These are phyloP conservation scores for Steccherinum ochraceum DNA, from an alignment of 768 basidiomycete genomes.

Conservation along the genomic window DNA sequence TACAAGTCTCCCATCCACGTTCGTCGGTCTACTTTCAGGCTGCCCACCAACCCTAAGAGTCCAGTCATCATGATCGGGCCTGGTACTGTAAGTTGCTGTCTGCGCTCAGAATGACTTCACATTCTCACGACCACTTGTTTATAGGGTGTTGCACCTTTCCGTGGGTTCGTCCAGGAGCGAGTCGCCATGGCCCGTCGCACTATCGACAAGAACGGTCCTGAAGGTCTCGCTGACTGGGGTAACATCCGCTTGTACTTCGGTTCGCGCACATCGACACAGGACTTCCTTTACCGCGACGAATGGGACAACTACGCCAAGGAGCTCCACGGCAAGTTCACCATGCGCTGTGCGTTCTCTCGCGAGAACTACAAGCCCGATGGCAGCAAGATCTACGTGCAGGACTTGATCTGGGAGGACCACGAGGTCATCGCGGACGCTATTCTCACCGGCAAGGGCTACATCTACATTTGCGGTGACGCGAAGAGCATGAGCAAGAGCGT, in stretches of 20 bases:
- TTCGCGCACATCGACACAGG: constrained; percentile 82
- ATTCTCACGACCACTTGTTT: constrained; percentile 1
- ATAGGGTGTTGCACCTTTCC: constrained; percentile 98
- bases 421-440: constrained; percentile 83
- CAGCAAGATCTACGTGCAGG: constrained; percentile 98
- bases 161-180: constrained; percentile 97
- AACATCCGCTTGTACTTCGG: constrained; percentile 94
- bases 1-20: constrained; percentile 94
- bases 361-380: constrained; percentile 82
- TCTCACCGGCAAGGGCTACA: constrained; percentile 91
- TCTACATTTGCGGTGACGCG: constrained; percentile 96
- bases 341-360: constrained; percentile 89
- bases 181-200: constrained; percentile 93
- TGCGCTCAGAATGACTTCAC: not conserved
- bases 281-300: constrained; percentile 93
- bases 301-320: constrained; percentile 87
- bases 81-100: constrained; percentile 70
- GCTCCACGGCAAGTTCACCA: constrained; percentile 84
- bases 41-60: constrained; percentile 97
- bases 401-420: constrained; percentile 85
- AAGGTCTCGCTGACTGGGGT: constrained; percentile 94
- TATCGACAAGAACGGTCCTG: constrained; percentile 90
- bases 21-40: constrained; percentile 90
- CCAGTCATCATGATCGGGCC: constrained; percentile 99
- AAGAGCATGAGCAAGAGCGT: constrained; percentile 96